Evolutionary conservation across 352 stramenopile genomes (phyloP).

Genomic region (Pythium coloratum): DNA sequence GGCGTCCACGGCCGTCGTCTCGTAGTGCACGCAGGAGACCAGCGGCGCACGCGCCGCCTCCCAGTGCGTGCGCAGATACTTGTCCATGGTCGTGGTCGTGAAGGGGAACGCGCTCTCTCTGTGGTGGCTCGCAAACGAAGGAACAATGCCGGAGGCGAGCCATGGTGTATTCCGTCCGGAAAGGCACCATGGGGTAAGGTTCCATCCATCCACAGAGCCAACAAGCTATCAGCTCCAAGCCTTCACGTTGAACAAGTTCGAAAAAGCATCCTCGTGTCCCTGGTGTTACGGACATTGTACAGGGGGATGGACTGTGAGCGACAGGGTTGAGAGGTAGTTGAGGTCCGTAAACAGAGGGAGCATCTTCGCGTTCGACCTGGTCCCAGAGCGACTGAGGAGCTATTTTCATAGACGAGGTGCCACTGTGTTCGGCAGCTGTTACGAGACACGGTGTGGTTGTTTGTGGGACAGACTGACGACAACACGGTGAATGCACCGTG

Average conservation of each 20-base stretch:
- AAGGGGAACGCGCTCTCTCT: too few species aligned
- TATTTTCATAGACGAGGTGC: neutral
- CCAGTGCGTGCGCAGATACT: conserved; percentile 27
- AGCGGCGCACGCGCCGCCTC: conserved; percentile 19
- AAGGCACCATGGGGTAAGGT: neutral
- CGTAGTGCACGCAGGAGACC: conserved; percentile 21
- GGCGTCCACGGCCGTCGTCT: conserved; percentile 11
- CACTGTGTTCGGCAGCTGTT: conserved; percentile 8
- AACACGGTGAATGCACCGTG: neutral
- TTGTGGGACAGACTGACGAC: neutral
- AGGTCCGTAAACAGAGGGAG: conserved; percentile 3
- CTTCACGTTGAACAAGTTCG: neutral
- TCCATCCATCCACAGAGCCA: neutral
- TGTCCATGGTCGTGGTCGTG: conserved; percentile 13
- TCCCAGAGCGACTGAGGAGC: neutral
- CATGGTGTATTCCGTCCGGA: neutral
- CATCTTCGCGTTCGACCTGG: neutral
- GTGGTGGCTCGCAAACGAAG: neutral
- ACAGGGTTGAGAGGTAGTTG: neutral
- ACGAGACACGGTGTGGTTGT: neutral
- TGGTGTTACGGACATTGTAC: neutral
- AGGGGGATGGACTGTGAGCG: neutral
- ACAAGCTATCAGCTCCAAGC: conserved; percentile 1
- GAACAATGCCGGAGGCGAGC: neutral
- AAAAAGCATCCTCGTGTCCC: neutral